A percentile compares a stretch with the other conserved stretches of the same genome.
phyloP scores from a whole-genome alignment of 2,329 filamentous ascomycete species.

The Hymenoscyphus occultus region DNA sequence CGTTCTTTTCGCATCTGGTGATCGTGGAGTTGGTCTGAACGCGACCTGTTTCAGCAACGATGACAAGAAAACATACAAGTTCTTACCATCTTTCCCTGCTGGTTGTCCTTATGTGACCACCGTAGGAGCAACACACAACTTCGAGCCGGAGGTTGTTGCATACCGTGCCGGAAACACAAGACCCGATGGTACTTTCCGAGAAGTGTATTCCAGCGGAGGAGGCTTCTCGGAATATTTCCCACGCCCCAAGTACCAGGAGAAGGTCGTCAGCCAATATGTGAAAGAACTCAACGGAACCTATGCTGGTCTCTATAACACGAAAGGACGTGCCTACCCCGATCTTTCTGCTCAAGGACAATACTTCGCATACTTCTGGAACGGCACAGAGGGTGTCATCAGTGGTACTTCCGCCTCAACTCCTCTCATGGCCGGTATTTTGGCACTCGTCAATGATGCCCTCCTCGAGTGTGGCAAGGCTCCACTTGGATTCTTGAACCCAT shows the following conservation, averaged over 20 bases:
- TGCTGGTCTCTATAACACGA: conserved; percentile 38
- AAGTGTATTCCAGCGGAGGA: conserved; percentile 41
- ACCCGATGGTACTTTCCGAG: conserved; percentile 38
- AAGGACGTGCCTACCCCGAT: conserved; percentile 41
- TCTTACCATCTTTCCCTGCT: conserved; percentile 53
- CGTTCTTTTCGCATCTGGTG: conserved; percentile 50
- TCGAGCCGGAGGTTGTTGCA: conserved; percentile 39
- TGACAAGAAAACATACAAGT: conserved; percentile 51
- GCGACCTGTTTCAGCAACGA: conserved; percentile 47
- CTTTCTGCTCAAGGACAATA: conserved; percentile 55
- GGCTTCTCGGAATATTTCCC: conserved; percentile 51
- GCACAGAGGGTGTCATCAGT: conserved; percentile 38
- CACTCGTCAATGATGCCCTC: conserved; percentile 60
- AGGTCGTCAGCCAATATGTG: conserved; percentile 28
- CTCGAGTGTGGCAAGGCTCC: conserved; percentile 47
- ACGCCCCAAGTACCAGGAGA: conserved; percentile 45
- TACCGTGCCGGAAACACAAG: conserved; percentile 8
- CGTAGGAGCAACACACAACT: conserved; percentile 28
- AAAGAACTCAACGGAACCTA: conserved; percentile 29
- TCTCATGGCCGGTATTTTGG: conserved; percentile 53
- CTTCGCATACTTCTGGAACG: conserved; percentile 42
- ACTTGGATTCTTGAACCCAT: conserved; percentile 44
- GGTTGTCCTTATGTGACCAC: conserved; percentile 38
- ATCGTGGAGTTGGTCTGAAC: conserved; percentile 46
- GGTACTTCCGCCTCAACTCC: conserved; percentile 55